Conservation (phyloP, 2,329 filamentous ascomycete species). For the Coniochaeta sp. region DNA sequence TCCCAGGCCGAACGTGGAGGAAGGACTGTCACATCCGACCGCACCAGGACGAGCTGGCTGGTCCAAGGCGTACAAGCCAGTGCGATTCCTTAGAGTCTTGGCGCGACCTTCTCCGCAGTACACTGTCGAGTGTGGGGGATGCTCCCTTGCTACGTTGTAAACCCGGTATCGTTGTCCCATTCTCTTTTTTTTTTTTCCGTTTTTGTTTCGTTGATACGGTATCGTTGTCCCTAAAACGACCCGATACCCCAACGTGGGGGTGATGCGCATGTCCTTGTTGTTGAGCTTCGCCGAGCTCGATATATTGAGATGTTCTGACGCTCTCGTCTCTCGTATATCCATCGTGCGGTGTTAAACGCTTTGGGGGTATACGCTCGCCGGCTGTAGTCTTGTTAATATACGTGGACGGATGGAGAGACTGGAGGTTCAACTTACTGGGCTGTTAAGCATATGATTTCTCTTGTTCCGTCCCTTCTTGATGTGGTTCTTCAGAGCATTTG, state of each 20-base stretch:
- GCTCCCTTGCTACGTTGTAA: neutral
- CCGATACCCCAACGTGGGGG: neutral
- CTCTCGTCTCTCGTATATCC: neutral
- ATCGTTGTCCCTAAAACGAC: neutral
- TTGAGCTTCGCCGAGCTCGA: neutral
- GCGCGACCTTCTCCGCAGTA: neutral
- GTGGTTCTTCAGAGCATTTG: slow-evolving; percentile 91
- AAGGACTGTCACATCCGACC: neutral
- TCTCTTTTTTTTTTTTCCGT: neutral
- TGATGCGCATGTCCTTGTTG: neutral
- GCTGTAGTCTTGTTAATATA: slow-evolving; percentile 25
- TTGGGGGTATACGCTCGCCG: slow-evolving; percentile 48
- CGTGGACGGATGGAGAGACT: neutral
- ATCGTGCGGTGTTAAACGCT: slow-evolving; percentile 34
- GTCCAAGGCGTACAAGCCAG: neutral
- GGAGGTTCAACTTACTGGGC: slow-evolving; percentile 62
- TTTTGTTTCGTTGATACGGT: neutral
- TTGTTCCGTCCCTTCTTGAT: slow-evolving; percentile 98
- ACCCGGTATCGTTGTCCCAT: neutral
- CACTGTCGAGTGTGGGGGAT: neutral
- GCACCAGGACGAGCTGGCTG: neutral
- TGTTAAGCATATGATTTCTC: slow-evolving; percentile 91
- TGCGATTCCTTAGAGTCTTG: neutral
- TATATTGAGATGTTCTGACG: neutral
- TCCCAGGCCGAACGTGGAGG: neutral